Base-by-base conservation (phyloP, 352 stramenopile species). In the Globisporangium takayamanum region DNA sequence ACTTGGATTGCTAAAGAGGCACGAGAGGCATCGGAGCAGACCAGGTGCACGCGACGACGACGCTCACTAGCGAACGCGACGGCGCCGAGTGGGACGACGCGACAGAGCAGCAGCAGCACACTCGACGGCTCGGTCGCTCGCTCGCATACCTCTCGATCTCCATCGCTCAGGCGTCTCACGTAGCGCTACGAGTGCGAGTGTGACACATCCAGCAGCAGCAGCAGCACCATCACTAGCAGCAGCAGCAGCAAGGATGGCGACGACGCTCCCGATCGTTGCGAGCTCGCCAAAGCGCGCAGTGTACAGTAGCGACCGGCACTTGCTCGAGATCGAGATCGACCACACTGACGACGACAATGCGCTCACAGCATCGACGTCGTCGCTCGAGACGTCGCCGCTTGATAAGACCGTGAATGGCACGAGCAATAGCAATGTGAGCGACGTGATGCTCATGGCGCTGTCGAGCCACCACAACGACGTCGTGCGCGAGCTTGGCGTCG, bases 401-500 rank as follows among this genome's bases (percentile, higher is more conserved):
- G 49, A 22, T 0, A 51, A 39, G 33, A 39, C 5, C 5, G 10
- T 39, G 33, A 12, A 39, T 12, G 33, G 33, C 33, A 12, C 33
- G 8, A 8, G 5, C 5, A 36, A 8, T 39, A 5, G 30, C 44
- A 33, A 16, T 42, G 20, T 20, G n/a, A 30, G 42, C 42, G 39
- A 14, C 16, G 45, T 50, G 5, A 53, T 59, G 52, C 46, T 25
- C 51, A 59, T 33, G n/a, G 69, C 64, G 26, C 73, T 80, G 50
- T 81, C 78, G 16, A 66, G 72, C 25, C 39, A 69, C 2, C 70
- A 84, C 46, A 76, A 88, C 20, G 78, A 90, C 22, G 57, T 93
- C 45, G 71, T 80, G 49, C 75, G 69, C 12, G 80, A 89, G 47
- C 67, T 93, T 33, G 70, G 63, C 11, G 84, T 93, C 28, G 84